A percentile compares a stretch with the other conserved stretches of the same genome.
Evolutionary conservation across 495 filamentous ascomycete species (phyloP).

Genomic region (Xylaria longipes): DNA sequence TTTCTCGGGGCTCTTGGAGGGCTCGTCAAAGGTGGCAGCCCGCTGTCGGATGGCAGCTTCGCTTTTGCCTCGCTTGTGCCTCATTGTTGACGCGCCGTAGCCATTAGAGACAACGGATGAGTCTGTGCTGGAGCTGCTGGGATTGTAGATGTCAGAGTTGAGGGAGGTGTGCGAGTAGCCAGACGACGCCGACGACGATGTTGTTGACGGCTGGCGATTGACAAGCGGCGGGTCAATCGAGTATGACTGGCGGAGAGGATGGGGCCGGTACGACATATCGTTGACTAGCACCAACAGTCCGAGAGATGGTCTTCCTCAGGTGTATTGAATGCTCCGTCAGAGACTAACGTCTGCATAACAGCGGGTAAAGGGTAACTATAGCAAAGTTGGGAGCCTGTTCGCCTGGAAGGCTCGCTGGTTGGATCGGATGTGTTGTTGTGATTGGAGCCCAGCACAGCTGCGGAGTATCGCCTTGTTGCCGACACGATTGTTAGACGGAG

Average conservation of each 20-base stretch:
- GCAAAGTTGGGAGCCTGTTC: slow-evolving; percentile 2
- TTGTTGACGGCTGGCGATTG: slow-evolving; percentile 77
- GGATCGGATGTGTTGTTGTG: background rate
- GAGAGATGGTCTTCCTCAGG: slow-evolving; percentile 35
- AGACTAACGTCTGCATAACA: slow-evolving; percentile 43
- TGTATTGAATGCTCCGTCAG: slow-evolving; percentile 30
- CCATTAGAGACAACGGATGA: slow-evolving; percentile 78
- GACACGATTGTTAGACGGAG: background rate
- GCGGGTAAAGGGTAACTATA: slow-evolving; percentile 31
- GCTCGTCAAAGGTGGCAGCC: slow-evolving; percentile 43
- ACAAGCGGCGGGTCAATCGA: slow-evolving; percentile 66
- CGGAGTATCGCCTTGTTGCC: background rate
- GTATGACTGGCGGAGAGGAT: slow-evolving; percentile 68
- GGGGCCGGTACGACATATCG: slow-evolving; percentile 60
- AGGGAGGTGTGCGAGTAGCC: slow-evolving; percentile 71
- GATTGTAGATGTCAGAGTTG: slow-evolving; percentile 60
- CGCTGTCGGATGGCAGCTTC: slow-evolving; percentile 55
- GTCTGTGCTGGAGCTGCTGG: slow-evolving; percentile 75
- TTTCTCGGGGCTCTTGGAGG: slow-evolving; percentile 56
- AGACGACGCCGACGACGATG: slow-evolving; percentile 76
- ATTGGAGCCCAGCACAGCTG: slow-evolving; percentile 2
- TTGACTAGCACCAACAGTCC: slow-evolving; percentile 35
- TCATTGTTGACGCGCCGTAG: slow-evolving; percentile 51
- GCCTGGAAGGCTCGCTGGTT: background rate
- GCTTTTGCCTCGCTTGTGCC: slow-evolving; percentile 80